A percentile compares a stretch with the other conserved stretches of the same genome.
Evolutionary conservation across 2,329 filamentous ascomycete genomes (phyloP).

Genomic region (Hymenoscyphus linearis): DNA sequence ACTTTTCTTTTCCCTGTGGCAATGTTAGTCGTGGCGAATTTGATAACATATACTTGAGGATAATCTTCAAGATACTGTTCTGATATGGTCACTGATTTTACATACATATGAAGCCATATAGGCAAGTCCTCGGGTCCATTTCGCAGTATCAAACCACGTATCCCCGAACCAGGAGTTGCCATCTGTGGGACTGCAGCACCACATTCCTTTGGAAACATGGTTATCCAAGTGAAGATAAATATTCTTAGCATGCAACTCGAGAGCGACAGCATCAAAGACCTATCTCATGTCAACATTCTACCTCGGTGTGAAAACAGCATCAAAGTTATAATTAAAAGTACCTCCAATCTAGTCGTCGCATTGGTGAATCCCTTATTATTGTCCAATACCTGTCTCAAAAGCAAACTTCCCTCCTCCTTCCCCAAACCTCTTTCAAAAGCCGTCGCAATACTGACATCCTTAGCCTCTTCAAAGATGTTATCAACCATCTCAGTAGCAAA

Average conservation of each 20-base stretch:
- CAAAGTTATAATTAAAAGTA: slow-evolving; percentile 3
- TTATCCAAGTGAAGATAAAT: slow-evolving; percentile 58
- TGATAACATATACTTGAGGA: neutral
- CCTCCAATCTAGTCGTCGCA: slow-evolving; percentile 48
- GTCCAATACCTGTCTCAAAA: slow-evolving; percentile 46
- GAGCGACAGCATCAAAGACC: slow-evolving; percentile 58
- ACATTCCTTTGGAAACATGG: slow-evolving; percentile 52
- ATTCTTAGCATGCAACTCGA: slow-evolving; percentile 48
- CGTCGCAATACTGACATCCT: slow-evolving; percentile 42
- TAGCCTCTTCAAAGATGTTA: slow-evolving; percentile 46
- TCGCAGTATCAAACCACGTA: slow-evolving; percentile 49
- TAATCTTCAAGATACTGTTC: neutral
- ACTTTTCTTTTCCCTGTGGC: slow-evolving; percentile 18
- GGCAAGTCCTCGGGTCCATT: slow-evolving; percentile 54
- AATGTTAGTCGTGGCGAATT: slow-evolving; percentile 9
- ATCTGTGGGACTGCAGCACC: slow-evolving; percentile 52
- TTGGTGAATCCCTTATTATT: slow-evolving; percentile 53
- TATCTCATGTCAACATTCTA: neutral
- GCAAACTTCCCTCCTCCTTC: slow-evolving; percentile 44
- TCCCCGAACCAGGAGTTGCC: slow-evolving; percentile 60
- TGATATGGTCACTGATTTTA: slow-evolving; percentile 1
- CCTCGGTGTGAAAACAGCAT: neutral
- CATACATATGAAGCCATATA: slow-evolving; percentile 57
- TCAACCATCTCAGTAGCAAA: slow-evolving; percentile 62
- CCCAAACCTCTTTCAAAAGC: slow-evolving; percentile 45